These are phyloP conservation scores for Fallopia convolvulus DNA, from an alignment of 148 eudicot species.

Conservation along the genomic window DNA sequence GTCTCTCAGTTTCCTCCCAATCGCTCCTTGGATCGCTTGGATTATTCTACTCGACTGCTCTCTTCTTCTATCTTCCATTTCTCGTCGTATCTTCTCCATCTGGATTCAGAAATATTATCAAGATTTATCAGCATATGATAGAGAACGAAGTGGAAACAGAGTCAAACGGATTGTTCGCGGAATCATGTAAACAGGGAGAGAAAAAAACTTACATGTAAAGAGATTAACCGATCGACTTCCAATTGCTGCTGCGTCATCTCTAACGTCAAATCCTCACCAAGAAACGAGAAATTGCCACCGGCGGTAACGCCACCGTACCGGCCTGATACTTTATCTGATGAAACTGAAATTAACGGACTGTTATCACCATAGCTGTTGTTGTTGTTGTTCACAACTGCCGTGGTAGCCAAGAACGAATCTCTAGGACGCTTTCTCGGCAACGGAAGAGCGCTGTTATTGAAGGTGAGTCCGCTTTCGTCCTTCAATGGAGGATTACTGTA, in stretches of 20 bases:
- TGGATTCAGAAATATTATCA: conserved; percentile 11
- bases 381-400: not conserved
- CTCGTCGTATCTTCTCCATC: conserved; percentile 52
- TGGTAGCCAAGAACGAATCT: conserved; percentile 14
- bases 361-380: not conserved
- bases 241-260: conserved; percentile 55
- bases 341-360: conserved; percentile 14
- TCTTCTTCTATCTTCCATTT: conserved; percentile 46
- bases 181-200: not conserved
- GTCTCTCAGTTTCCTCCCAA: conserved; percentile 35
- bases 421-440: conserved; percentile 44
- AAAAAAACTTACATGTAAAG: conserved; percentile 46
- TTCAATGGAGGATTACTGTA: conserved; percentile 23
- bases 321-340: not conserved
- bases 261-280: conserved; percentile 53
- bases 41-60: conserved; percentile 32
- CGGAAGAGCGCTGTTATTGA: conserved; percentile 23
- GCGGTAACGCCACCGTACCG: not conserved
- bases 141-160: not conserved
- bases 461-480: conserved; percentile 59
- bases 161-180: no score
- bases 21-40: conserved; percentile 37
- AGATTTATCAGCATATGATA: not conserved
- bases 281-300: conserved; percentile 25
- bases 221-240: conserved; percentile 52